Percentiles rank a stretch among this genome's conserved stretches.
Evolutionary conservation across 768 basidiomycete genomes (phyloP).

Genomic region (Mycena latifolia): DNA sequence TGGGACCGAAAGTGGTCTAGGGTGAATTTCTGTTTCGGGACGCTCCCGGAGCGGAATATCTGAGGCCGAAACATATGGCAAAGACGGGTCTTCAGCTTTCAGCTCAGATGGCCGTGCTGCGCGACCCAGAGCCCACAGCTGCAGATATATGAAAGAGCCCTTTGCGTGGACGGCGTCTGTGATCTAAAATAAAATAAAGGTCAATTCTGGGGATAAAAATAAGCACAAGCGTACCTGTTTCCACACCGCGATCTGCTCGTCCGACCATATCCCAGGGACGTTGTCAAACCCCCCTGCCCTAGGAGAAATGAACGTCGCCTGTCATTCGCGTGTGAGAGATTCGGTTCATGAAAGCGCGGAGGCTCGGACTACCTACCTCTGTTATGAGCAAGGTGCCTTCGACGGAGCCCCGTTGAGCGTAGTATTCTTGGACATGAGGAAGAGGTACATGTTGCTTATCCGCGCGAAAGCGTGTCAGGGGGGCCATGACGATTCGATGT

Average conservation of each 20-base stretch:
- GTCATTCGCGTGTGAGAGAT: no score
- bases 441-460: slow-evolving; percentile 5
- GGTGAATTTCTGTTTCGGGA: slow-evolving; percentile 30
- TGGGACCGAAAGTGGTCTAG: slow-evolving; percentile 55
- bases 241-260: slow-evolving; percentile 70
- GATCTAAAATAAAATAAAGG: no score
- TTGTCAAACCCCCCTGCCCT: slow-evolving; percentile 44
- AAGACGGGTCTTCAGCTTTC: not conserved
- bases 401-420: slow-evolving; percentile 43
- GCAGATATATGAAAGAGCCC: slow-evolving; percentile 17
- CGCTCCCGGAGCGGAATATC: slow-evolving; percentile 4
- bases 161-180: slow-evolving; percentile 10
- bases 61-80: slow-evolving; percentile 1
- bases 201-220: no score
- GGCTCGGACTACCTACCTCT: slow-evolving; percentile 40
- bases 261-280: slow-evolving; percentile 53
- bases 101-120: not conserved
- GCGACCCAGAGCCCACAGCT: slow-evolving; percentile 18
- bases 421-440: slow-evolving; percentile 39
- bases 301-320: slow-evolving; percentile 46
- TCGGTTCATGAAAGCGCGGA: no score
- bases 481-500: slow-evolving; percentile 44
- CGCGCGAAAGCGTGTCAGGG: not conserved
- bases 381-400: slow-evolving; percentile 51
- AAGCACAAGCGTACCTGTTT: slow-evolving; percentile 53